phyloP scores from a whole-genome alignment of 1,284 basidiomycete genomes.

The Pascua sp. region DNA sequence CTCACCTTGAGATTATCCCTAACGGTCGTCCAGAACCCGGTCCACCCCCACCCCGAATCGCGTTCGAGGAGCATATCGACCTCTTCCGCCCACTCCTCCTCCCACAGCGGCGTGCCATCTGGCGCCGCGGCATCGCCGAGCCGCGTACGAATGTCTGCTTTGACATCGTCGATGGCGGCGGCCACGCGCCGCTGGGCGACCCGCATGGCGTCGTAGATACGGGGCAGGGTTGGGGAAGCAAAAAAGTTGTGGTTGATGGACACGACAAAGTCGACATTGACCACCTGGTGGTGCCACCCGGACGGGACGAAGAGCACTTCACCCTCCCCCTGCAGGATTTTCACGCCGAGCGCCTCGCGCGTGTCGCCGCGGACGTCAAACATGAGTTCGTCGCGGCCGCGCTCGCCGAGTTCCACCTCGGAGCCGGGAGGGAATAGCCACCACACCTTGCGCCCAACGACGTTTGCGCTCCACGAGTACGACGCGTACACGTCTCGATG shows the following conservation, averaged over 20 bases:
- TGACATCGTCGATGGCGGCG: constrained; percentile 52
- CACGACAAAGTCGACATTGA: constrained; percentile 47
- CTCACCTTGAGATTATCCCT: constrained; percentile 36
- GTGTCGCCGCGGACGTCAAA: constrained; percentile 43
- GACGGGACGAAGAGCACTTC: constrained; percentile 54
- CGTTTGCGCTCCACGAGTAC: constrained; percentile 59
- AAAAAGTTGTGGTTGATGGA: constrained; percentile 57
- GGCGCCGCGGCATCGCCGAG: constrained; percentile 3
- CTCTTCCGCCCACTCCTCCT: constrained; percentile 51
- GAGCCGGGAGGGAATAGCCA: constrained; percentile 54
- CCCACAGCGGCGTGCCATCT: constrained; percentile 36
- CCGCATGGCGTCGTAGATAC: constrained; percentile 51
- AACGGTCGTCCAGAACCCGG: constrained; percentile 44
- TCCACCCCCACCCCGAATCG: constrained; percentile 54
- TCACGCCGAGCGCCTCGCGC: constrained; percentile 33
- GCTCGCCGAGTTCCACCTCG: constrained; percentile 33
- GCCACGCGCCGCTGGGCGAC: constrained; percentile 48
- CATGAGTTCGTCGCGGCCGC: constrained; percentile 24
- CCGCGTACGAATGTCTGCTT: constrained; percentile 9
- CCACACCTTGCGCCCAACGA: constrained; percentile 57
- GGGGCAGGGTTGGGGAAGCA: constrained; percentile 52
- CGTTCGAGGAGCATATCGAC: constrained; percentile 51
- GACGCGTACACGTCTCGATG: constrained; percentile 58
- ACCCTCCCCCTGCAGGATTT: constrained; percentile 42
- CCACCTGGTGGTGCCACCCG: constrained; percentile 52